Base-by-base conservation (phyloP, 768 basidiomycete genomes). In the Trametes meyenii region DNA sequence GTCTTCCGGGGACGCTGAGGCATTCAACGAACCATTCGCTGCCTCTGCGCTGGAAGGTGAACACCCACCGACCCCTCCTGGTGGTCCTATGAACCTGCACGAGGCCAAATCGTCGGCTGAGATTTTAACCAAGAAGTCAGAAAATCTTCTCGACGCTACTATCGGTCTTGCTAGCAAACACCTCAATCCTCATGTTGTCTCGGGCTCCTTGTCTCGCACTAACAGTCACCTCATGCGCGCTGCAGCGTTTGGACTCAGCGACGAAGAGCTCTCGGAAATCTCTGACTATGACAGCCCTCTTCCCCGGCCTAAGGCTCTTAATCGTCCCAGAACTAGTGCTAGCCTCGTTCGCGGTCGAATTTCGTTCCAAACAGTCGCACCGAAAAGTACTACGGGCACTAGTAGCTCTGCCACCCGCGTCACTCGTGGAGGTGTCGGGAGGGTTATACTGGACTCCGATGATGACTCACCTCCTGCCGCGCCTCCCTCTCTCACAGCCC, bases 221-320 rank as follows among this genome's bases (percentile, higher is more conserved):
- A 23, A 55, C 48, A 58, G 33, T 26, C 68, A 69, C 44, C 48
- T 60, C 35, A 49, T 68, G 5, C 65, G 66, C 17, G 68, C 66
- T 3, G 55, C 49, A 1, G 64, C 56, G 2, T 70, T 72, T 21
- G 71, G 69, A 16, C 44, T 62, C 23, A 67, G 67, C 43, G 67
- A 68, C 39, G 66, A 69, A 43, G 71, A 70, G 21, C 66, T 70
- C 1, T 72, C 71, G 24, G 68, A 69, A 0, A 55, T 69, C n/a
- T 69, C 67, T 33, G 65, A 66, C 26, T 57, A 21, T 21, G 59
- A 62, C 11, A 60, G 56, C 12, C 44, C 43, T 40, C 50, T 51
- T 10, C 61, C 61, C 11, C 60, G 43, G 16, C 53, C 61, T 3
- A 57, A 35, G 29, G 12, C 35, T 21, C 26, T 62, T 5, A 44